These are phyloP conservation scores for Diaporthe caulivora DNA, from an alignment of 2,329 filamentous ascomycete genomes.

Conservation along the genomic window DNA sequence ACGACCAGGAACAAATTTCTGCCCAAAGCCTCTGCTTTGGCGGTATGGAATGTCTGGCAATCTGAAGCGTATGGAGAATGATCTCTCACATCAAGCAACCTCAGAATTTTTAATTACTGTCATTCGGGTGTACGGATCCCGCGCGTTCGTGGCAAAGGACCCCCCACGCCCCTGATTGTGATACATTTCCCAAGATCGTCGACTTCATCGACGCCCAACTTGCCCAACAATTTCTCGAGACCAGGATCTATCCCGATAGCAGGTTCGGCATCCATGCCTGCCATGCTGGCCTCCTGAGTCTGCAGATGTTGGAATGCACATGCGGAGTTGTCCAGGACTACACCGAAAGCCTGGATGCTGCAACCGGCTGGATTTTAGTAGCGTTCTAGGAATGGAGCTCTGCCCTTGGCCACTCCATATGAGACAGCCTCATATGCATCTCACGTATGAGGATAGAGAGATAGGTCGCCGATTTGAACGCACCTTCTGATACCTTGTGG, in stretches of 20 bases:
- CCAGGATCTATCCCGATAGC: not conserved
- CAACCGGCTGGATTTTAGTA: not conserved
- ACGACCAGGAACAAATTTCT: not conserved
- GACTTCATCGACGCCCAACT: constrained; percentile 4
- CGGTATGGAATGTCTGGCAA: constrained; percentile 6
- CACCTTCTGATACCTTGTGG: not conserved
- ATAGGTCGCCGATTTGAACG: constrained; percentile 6
- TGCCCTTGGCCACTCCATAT: not conserved
- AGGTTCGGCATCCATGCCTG: not conserved
- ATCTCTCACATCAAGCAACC: not conserved
- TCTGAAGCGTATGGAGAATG: not conserved
- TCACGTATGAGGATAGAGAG: not conserved
- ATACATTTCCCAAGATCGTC: not conserved
- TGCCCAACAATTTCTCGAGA: not conserved
- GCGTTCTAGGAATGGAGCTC: not conserved
- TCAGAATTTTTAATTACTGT: not conserved
- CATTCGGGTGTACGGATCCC: not conserved
- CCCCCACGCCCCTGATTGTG: constrained; percentile 12
- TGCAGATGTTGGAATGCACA: not conserved
- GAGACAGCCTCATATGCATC: not conserved
- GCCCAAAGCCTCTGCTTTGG: not conserved
- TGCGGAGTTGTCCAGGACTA: not conserved
- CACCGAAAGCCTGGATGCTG: not conserved
- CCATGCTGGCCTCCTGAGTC: not conserved
- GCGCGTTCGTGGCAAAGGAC: constrained; percentile 1